These are phyloP conservation scores for Leptomonas pyrrhocoris DNA, from an alignment of 208 protist species.

Conservation along the genomic window DNA sequence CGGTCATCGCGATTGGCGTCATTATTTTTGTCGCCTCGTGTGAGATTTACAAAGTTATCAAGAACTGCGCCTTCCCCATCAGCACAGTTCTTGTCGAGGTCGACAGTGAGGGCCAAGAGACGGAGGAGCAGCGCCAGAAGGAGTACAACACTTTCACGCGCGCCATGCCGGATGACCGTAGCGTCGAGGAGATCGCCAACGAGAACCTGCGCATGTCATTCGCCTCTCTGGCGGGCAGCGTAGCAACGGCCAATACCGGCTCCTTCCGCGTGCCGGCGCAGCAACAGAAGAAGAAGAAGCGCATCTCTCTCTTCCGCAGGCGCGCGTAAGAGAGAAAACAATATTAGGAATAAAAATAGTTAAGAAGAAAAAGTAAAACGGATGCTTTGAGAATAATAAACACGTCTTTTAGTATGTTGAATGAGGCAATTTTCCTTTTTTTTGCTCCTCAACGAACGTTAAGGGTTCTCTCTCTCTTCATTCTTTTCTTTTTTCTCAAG, in stretches of 20 bases:
- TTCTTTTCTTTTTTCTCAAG: slow-evolving; percentile 3
- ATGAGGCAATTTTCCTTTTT: too few species aligned
- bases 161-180: slow-evolving; percentile 48
- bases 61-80: slow-evolving; percentile 85
- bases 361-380: not conserved
- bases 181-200: slow-evolving; percentile 68
- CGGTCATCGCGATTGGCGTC: slow-evolving; percentile 53
- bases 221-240: slow-evolving; percentile 61
- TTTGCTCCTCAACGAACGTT: too few species aligned
- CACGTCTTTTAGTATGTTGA: too few species aligned
- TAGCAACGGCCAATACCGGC: slow-evolving; percentile 54
- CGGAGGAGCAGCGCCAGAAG: slow-evolving; percentile 47
- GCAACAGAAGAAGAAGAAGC: slow-evolving; percentile 49
- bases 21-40: slow-evolving; percentile 59
- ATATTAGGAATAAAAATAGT: not conserved
- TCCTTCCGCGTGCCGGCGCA: slow-evolving; percentile 58
- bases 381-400: not conserved
- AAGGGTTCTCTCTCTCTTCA: not conserved
- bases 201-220: slow-evolving; percentile 90
- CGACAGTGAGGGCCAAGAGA: slow-evolving; percentile 43
- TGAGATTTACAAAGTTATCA: slow-evolving; percentile 87
- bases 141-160: slow-evolving; percentile 78
- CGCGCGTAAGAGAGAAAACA: slow-evolving; percentile 15
- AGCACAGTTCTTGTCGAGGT: slow-evolving; percentile 34
- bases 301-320: slow-evolving; percentile 26